Conservation (phyloP, 352 stramenopile genomes). For the Globisporangium mamillatum region DNA sequence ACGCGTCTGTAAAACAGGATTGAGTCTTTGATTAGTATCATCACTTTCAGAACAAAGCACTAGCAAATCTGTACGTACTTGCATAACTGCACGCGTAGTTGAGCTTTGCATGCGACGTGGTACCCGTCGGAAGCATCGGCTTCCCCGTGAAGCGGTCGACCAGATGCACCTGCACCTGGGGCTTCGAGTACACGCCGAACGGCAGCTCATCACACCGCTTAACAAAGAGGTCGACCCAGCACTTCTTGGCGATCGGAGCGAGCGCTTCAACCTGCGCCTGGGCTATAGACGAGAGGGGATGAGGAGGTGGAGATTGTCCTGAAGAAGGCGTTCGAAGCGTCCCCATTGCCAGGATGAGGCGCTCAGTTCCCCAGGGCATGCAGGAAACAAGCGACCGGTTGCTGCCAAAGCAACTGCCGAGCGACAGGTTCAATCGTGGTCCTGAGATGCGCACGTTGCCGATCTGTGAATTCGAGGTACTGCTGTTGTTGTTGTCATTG, state of each 20-base stretch:
- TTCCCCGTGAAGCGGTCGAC: slow-evolving; percentile 52
- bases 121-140: slow-evolving; percentile 27
- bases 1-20: slow-evolving; percentile 28
- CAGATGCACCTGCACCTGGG: slow-evolving; percentile 44
- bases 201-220: slow-evolving; percentile 50
- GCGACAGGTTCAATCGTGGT: slow-evolving; percentile 23
- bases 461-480: neutral
- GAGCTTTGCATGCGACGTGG: slow-evolving; percentile 21
- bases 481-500: neutral
- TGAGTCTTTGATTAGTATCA: neutral
- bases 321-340: slow-evolving; percentile 1
- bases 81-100: neutral
- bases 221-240: slow-evolving; percentile 36
- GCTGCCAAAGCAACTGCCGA: slow-evolving; percentile 12
- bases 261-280: slow-evolving; percentile 1
- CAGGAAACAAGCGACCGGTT: slow-evolving; percentile 19
- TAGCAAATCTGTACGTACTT: slow-evolving; percentile 12
- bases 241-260: slow-evolving; percentile 15
- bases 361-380: slow-evolving; percentile 5
- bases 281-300: neutral
- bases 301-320: neutral
- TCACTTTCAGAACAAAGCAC: neutral
- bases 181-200: slow-evolving; percentile 39
- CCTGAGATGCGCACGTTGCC: slow-evolving; percentile 21
- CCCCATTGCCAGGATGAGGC: slow-evolving; percentile 10